Base-by-base conservation (phyloP, 2,329 filamentous ascomycete species). In the Paraphoma chrysanthemicola region DNA sequence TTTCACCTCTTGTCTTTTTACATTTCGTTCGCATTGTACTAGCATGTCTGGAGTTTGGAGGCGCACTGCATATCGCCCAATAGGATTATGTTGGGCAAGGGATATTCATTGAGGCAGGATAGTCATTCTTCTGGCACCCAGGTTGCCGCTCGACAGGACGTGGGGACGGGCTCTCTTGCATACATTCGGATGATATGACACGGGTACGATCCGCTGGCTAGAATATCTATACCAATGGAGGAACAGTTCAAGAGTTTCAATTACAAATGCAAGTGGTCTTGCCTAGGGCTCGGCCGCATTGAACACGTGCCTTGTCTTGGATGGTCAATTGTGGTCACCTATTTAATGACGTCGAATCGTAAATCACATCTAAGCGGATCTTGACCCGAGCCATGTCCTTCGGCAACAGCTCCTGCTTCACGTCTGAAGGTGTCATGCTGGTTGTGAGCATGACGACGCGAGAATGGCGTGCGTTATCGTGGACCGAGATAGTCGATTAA, bases 31-130 rank as follows among this genome's bases (percentile, higher is more conserved):
- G 36, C 31, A 49, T 67, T 63, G 42, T 56, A 49, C 48, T 44
- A 63, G 62, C 65, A 69, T 67, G 52, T 62, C 57, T 48, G 69
- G 70, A 64, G 69, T 73, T 71, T 31, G 45, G 41, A 56, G 56
- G 56, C 56, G 55, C 53, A 53, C 51, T 54, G 59, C 52, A 62
- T 64, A 48, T 23, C 23, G 23, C 23, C 60, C 59, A 33, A 57
- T 62, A 50, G 56, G 49, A 23, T 23, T 23, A 23, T 23, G 23
- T 23, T 23, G 23, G 23, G 68, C 65, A 64, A 60, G 60, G 63
- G 48, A 10, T 10, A 14, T 7, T 14, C 14, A 10, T 36, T 7
- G 33, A 36, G 33, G 7, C 33, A 3, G 33, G 33, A 36, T 36
- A 36, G 33, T 10, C 10, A 2, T 14, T 10, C 14, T 36, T 36